Evolutionary conservation across 768 basidiomycete species (phyloP), one percentile per base, ranked within the genome.

Genomic region (Trametopsis cervina): DNA sequence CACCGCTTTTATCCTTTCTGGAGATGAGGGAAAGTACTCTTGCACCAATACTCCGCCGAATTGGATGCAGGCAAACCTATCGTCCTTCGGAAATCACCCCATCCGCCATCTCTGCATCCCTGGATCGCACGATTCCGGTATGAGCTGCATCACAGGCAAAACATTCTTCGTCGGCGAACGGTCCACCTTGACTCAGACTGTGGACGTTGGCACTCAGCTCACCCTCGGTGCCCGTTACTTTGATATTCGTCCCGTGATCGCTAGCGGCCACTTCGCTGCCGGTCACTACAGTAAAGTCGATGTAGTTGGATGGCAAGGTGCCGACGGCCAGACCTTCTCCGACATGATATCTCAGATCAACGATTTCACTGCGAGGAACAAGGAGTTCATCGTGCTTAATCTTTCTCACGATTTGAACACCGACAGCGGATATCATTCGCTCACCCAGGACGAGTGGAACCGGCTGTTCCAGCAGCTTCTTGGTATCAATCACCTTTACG

Each of bases 331-430:
- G 45, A 22, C 40, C 25, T 36, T 52, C 40, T 27, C 50, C 24
- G 45, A 52, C 11, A 47, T 52, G 33, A 37, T 52, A 18, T 23
- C n/a, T 20, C 40, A 47, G 23, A 17, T 52, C 17, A 52, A 52
- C 42, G 40, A 44, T 10, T 52, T 47, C 41, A 52, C 50, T 7
- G 29, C 26, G 26, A 38, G 38, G 11, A 42, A 52, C 36, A 22
- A 38, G 7, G 50, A 52, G 50, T 46, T 52, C 7, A 29, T 52
- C 45, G 40, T 52, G 22, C 46, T 52, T n/a, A 47, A 47, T 42
- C 42, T 52, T 7, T 52, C 50, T 12, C 50, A 52, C 42, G 50
- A 52, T 24, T 40, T 37, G 11, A 46, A 52, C 46, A 52, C 50
- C 6, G 50, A 52, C 41, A 26, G 21, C 18, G 45, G 50, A 2